phyloP scores from a whole-genome alignment of 129 eudicot genomes.

The sunflower (Helianthus annuus) region HanXRQr2.0-SUNRISE NC_035440.2:30737303-30737802 shows the following conservation, averaged over 20 bases:
- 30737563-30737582: not conserved
- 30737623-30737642: not conserved
- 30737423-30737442: not conserved
- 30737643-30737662: not conserved
- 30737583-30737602: constrained; percentile 7
- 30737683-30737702: not conserved
- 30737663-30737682: not conserved
- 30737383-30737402: not conserved
- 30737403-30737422: not conserved
- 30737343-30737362: constrained; percentile 29
- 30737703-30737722: not conserved
- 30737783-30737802: not conserved
- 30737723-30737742: not conserved
- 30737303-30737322: constrained; percentile 5
- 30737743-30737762: constrained; percentile 8
- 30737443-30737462: constrained; percentile 7
- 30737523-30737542: not conserved
- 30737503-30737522: not conserved
- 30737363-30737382: constrained; percentile 28
- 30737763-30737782: constrained; percentile 1
- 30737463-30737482: constrained; percentile 30
- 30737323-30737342: constrained; percentile 33
- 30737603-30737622: constrained; percentile 6
- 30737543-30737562: not conserved
- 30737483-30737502: not conserved